phyloP scores from a whole-genome alignment of 768 basidiomycete genomes.

The Pisolithus microcarpus region DNA sequence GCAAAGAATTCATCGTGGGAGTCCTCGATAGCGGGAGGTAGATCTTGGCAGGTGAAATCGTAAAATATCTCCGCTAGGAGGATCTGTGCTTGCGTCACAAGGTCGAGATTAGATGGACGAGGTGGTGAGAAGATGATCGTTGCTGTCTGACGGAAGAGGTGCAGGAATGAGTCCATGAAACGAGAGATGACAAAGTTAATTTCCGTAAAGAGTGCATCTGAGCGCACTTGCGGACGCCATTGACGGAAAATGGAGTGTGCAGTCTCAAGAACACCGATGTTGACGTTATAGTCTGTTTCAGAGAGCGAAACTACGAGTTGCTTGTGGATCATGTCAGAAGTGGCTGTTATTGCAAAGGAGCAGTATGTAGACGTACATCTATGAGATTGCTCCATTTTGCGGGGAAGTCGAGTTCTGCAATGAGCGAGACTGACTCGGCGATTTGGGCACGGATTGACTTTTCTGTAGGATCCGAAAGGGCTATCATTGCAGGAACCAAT shows the following conservation, averaged over 20 bases:
- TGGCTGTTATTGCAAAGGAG: neutral
- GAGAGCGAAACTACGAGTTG: conserved; percentile 87
- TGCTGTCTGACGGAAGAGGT: conserved; percentile 69
- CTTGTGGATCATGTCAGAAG: conserved; percentile 32
- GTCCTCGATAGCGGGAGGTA: conserved; percentile 93
- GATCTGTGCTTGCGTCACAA: conserved; percentile 67
- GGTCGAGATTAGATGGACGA: conserved; percentile 33
- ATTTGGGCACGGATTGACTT: conserved; percentile 76
- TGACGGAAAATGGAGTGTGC: conserved; percentile 93
- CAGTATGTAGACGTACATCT: conserved; percentile 53
- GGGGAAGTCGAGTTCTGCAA: conserved; percentile 92
- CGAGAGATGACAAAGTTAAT: conserved; percentile 86
- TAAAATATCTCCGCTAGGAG: conserved; percentile 83
- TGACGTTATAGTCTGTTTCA: conserved; percentile 71
- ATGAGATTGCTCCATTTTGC: conserved; percentile 81
- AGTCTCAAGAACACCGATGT: conserved; percentile 86
- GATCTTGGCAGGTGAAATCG: conserved; percentile 91
- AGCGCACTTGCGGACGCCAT: conserved; percentile 88
- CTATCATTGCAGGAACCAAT: conserved; percentile 88
- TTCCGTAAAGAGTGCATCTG: conserved; percentile 77
- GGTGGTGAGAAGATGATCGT: conserved; percentile 39
- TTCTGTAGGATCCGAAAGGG: conserved; percentile 66
- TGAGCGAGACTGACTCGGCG: conserved; percentile 86
- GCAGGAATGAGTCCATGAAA: conserved; percentile 80
- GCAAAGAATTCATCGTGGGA: conserved; percentile 77